A percentile compares a stretch with the other conserved stretches of the same genome.
These are phyloP conservation scores for Colletotrichum tropicicola DNA, from an alignment of 2,329 filamentous ascomycete genomes.

Conservation along the genomic window DNA sequence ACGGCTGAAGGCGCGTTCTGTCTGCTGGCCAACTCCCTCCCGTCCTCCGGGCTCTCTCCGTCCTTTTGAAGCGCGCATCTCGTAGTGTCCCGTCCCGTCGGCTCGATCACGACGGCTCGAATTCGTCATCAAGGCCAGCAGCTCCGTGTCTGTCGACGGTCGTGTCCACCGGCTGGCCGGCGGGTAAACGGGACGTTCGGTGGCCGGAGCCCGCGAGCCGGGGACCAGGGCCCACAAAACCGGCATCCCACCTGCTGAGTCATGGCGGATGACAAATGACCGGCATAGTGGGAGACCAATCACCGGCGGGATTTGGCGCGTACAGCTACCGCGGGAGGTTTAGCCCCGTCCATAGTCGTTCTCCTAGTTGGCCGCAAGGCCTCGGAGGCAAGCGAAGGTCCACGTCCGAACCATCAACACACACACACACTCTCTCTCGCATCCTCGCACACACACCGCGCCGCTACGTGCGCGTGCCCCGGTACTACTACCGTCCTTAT, in stretches of 20 bases:
- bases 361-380: too few relatives aligned
- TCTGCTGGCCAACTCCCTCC: background rate
- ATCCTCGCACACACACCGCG: too few relatives aligned
- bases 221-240: background rate
- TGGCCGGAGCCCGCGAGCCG: constrained; percentile 5
- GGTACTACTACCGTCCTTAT: too few relatives aligned
- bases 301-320: background rate
- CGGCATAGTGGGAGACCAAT: background rate
- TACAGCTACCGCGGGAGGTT: background rate
- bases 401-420: constrained; percentile 12
- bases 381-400: constrained; percentile 7
- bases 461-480: too few relatives aligned
- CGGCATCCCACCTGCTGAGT: constrained; percentile 22
- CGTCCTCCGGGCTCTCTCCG: background rate
- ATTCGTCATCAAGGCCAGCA: background rate
- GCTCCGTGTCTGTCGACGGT: background rate
- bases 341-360: background rate
- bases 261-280: background rate
- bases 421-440: background rate
- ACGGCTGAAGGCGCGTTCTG: background rate
- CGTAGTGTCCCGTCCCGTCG: background rate
- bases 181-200: background rate
- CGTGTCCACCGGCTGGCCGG: background rate
- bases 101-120: background rate
- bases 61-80: background rate